These are phyloP conservation scores for Calonectria pteridis DNA, from an alignment of 2,329 filamentous ascomycete species.

Conservation along the genomic window DNA sequence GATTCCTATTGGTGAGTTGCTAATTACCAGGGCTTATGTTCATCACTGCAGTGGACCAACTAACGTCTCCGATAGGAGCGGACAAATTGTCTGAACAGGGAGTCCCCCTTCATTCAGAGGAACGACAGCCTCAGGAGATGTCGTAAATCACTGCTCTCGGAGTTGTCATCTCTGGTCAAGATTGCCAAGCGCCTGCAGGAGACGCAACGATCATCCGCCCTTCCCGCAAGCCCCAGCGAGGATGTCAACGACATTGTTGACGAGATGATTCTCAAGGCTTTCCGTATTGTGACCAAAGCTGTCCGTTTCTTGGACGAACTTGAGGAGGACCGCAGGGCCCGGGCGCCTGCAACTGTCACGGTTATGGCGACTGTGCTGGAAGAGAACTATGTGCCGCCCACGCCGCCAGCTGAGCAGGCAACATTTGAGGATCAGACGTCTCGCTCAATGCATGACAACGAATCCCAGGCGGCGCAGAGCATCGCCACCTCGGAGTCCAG, in stretches of 20 bases:
- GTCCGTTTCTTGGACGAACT: slow-evolving; percentile 91
- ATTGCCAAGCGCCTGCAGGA: slow-evolving; percentile 88
- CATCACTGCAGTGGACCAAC: neutral
- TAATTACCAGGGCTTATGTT: neutral
- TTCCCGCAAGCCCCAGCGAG: slow-evolving; percentile 58
- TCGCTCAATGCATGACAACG: slow-evolving; percentile 52
- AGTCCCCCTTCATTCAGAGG: slow-evolving; percentile 79
- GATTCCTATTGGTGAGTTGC: slow-evolving; percentile 83
- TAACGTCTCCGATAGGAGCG: slow-evolving; percentile 73
- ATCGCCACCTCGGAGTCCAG: slow-evolving; percentile 50
- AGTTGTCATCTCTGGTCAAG: slow-evolving; percentile 90
- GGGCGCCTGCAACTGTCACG: slow-evolving; percentile 67
- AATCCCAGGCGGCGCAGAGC: slow-evolving; percentile 53
- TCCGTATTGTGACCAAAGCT: slow-evolving; percentile 92
- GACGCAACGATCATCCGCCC: slow-evolving; percentile 63
- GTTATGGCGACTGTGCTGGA: slow-evolving; percentile 71
- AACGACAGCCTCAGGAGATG: slow-evolving; percentile 83
- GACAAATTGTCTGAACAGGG: slow-evolving; percentile 87
- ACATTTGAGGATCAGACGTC: slow-evolving; percentile 58
- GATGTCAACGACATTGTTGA: slow-evolving; percentile 84
- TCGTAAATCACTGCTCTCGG: slow-evolving; percentile 88
- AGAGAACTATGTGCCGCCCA: slow-evolving; percentile 70
- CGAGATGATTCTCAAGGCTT: slow-evolving; percentile 93
- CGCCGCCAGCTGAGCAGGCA: slow-evolving; percentile 71
- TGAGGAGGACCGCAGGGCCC: slow-evolving; percentile 70